Evolutionary conservation across 345 rosid genomes (phyloP).

Genomic region (Gossypium raimondii): DNA sequence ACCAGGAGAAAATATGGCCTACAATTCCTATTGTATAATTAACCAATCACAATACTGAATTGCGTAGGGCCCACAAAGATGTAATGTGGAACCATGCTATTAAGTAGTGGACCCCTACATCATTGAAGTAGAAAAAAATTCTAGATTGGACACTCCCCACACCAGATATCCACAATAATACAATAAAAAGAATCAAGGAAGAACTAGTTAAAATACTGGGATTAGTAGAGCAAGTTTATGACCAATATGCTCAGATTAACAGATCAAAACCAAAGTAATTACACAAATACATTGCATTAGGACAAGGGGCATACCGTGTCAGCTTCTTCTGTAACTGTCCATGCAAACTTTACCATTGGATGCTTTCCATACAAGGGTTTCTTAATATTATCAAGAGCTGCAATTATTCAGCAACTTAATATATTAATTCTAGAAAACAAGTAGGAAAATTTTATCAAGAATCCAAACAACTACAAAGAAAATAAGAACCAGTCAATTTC

Average conservation of each 20-base stretch:
- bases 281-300: constrained; percentile 9
- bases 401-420: constrained; percentile 26
- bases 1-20: not conserved
- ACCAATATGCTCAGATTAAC: not conserved
- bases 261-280: not conserved
- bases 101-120: not conserved
- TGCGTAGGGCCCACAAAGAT: not conserved
- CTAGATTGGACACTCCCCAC: not conserved
- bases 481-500: constrained; percentile 14
- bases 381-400: constrained; percentile 83
- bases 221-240: not conserved
- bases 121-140: not conserved
- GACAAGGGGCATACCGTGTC: constrained; percentile 56
- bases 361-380: constrained; percentile 92
- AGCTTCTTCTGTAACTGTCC: constrained; percentile 80
- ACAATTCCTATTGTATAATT: not conserved
- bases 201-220: not conserved
- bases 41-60: not conserved
- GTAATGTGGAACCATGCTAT: not conserved
- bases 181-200: not conserved
- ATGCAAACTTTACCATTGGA: constrained; percentile 88
- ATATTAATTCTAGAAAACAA: constrained; percentile 1
- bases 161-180: not conserved
- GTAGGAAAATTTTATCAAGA: constrained; percentile 18
- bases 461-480: constrained; percentile 3